Evolutionary conservation across 495 filamentous ascomycete species (phyloP), one percentile per base, ranked within the genome.

Genomic region (Niebla homalea): DNA sequence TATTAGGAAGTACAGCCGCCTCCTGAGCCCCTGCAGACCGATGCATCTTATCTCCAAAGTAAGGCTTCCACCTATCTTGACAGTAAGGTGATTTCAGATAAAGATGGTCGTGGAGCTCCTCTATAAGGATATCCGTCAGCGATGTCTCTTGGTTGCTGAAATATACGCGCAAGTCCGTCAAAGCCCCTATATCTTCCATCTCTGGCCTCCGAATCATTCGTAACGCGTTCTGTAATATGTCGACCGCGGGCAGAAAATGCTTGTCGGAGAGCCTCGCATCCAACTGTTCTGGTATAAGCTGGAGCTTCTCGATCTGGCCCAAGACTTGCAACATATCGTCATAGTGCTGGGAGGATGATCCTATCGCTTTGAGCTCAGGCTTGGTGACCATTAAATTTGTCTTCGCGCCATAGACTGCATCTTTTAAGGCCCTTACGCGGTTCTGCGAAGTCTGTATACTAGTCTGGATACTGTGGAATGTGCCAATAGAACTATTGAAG

Each of bases 401-500:
- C 63, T 94, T 94, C 26, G 92, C 85, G 36, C 83, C 69, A n/a
- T 82, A 73, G 36, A 99, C 72, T 10, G 85, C 86, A 48, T 89
- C 81, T 63, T 86, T 89, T 52, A 99, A 68, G 10, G 71, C 71
- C 55, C 90, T 79, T 20, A 97, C 84, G 49, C 89, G 83, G 50
- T 76, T 74, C 64, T 99, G 93, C 12, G 88, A 94, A 29, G 78
- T 70, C 53, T 89, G 84, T 56, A 99, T 94, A 66, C 87, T 94
- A 5, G 82, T 75, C 62, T 97, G 92, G 50, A 99, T 97, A 67
- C 90, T 95, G 67, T 99, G 93, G 59, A 95, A 99, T 15, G 89
- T 94, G 62, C 92, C 93, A 49, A 99, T 97, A 37, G 89, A 94
- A 67, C 88, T 96, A 63, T 96, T 99, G 73, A 99, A 99, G 26